These are phyloP conservation scores for Globisporangium mamillatum DNA, from an alignment of 352 stramenopile genomes.

Conservation along the genomic window DNA sequence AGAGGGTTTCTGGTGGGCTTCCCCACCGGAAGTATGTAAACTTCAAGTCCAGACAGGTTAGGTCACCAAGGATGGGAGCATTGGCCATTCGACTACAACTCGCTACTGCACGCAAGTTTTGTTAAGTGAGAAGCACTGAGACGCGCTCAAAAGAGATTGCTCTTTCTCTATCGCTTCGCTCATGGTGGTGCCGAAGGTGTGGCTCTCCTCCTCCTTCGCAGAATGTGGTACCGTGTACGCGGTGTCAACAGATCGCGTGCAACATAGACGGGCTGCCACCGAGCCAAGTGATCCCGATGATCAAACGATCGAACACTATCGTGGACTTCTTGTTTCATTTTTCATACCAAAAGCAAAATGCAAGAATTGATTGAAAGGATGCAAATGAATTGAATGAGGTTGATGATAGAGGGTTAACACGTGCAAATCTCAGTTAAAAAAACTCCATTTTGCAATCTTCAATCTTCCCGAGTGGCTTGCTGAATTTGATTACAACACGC, in stretches of 20 bases:
- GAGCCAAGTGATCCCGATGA: not conserved
- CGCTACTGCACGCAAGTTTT: not conserved
- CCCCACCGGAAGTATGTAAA: not conserved
- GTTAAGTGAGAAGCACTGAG: not conserved
- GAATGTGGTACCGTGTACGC: not conserved
- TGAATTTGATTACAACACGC: not conserved
- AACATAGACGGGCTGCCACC: not conserved
- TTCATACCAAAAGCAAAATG: not conserved
- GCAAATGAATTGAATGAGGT: not conserved
- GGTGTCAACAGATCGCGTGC: not conserved
- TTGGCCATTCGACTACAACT: not conserved
- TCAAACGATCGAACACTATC: not conserved
- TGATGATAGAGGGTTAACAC: not conserved
- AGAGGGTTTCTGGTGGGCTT: not conserved
- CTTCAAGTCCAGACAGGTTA: not conserved
- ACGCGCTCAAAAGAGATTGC: not conserved
- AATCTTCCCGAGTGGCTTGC: not conserved
- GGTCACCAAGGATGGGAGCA: not conserved
- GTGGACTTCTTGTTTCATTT: not conserved
- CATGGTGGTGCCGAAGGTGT: not conserved
- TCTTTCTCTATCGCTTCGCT: not conserved
- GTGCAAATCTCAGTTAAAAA: not conserved
- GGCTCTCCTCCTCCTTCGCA: not conserved
- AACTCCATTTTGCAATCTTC: not conserved
- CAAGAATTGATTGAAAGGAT: not conserved